These are phyloP conservation scores for Cupressus sempervirens DNA, from an alignment of 75 land plant genomes.

Conservation along the genomic window DNA sequence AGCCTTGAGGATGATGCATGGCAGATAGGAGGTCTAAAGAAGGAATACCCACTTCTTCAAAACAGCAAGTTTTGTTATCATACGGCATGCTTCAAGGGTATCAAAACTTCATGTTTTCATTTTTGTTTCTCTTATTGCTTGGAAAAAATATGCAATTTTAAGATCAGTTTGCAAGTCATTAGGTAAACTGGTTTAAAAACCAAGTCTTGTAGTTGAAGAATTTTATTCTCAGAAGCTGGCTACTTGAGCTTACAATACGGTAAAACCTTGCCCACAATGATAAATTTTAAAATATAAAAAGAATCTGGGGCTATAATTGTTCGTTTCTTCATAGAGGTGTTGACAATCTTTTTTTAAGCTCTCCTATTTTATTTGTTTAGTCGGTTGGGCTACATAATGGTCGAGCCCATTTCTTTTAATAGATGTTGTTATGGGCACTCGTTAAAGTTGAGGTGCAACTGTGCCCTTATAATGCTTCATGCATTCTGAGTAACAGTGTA, in stretches of 20 bases:
- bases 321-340: not conserved
- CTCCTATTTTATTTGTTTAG: not conserved
- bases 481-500: not conserved
- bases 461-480: not conserved
- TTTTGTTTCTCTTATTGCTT: not conserved
- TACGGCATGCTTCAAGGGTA: slow-evolving; percentile 12
- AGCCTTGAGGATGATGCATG: not conserved
- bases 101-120: not conserved
- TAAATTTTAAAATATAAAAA: not conserved
- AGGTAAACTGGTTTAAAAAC: not conserved
- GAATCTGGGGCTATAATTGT: not conserved
- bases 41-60: not conserved
- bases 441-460: not conserved
- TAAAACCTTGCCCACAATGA: not conserved
- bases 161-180: not conserved
- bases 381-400: not conserved
- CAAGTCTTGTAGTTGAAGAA: not conserved
- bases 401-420: not conserved
- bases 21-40: not conserved
- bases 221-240: not conserved
- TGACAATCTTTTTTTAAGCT: not conserved
- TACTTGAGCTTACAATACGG: not conserved
- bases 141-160: not conserved
- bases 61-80: not conserved
- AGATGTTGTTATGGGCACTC: not conserved